These are phyloP conservation scores for Pseudonectria foliicola DNA, from an alignment of 2,329 filamentous ascomycete species.

Conservation along the genomic window DNA sequence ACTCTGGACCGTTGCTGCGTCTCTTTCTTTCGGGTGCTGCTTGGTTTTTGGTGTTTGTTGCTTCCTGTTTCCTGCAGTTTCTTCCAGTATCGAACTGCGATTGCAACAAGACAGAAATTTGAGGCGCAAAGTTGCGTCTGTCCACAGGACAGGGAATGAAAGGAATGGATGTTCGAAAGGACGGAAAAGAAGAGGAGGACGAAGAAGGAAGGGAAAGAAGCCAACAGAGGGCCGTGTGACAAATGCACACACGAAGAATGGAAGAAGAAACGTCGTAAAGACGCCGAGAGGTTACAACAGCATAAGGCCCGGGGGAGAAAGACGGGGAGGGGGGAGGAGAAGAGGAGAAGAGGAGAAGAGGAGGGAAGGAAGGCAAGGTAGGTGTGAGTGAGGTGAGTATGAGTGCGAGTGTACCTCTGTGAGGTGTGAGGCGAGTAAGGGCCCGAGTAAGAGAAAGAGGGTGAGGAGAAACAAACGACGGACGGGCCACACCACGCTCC, in stretches of 20 bases:
- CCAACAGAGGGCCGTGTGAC: constrained; percentile 11
- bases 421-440: too few relatives aligned
- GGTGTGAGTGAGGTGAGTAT: constrained; percentile 4
- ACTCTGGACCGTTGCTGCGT: too few relatives aligned
- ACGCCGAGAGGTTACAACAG: constrained; percentile 2
- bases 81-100: too few relatives aligned
- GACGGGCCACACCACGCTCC: too few relatives aligned
- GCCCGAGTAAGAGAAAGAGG: too few relatives aligned
- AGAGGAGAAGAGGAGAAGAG: constrained; percentile 3
- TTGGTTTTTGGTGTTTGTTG: too few relatives aligned
- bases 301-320: constrained; percentile 10
- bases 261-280: neutral
- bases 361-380: constrained; percentile 1
- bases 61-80: too few relatives aligned
- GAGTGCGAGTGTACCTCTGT: too few relatives aligned
- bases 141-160: neutral
- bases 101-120: too few relatives aligned
- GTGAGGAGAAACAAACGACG: too few relatives aligned
- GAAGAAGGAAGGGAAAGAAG: constrained; percentile 10
- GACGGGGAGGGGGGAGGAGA: constrained; percentile 3
- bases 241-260: constrained; percentile 1
- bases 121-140: too few relatives aligned
- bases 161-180: constrained; percentile 2
- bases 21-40: too few relatives aligned
- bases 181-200: constrained; percentile 4